Percentiles rank a stretch among this genome's conserved stretches.
phyloP scores from a whole-genome alignment of 768 basidiomycete species.

The Tylopilus felleus region DNA sequence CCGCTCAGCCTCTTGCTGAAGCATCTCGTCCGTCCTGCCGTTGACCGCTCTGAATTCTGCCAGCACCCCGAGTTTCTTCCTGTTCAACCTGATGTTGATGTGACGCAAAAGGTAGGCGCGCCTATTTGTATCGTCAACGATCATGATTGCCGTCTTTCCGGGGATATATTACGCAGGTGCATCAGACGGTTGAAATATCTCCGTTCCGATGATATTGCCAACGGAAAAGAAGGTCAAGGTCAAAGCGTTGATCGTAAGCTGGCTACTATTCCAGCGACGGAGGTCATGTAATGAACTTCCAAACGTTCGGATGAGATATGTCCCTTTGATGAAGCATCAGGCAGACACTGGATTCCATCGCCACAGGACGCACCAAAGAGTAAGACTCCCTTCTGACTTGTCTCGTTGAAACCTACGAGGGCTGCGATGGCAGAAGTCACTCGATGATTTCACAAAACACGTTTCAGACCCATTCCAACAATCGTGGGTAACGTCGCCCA shows the following conservation, averaged over 20 bases:
- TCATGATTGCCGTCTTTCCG: constrained; percentile 1
- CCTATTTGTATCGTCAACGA: background rate
- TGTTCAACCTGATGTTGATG: constrained; percentile 25
- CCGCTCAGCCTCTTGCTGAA: constrained; percentile 6
- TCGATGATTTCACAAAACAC: too few species aligned
- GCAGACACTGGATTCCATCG: background rate
- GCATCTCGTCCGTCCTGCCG: constrained; percentile 16
- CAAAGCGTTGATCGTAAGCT: constrained; percentile 21
- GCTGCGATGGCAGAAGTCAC: too few species aligned
- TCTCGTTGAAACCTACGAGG: constrained; percentile 20
- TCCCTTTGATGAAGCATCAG: constrained; percentile 7
- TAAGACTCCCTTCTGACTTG: background rate
- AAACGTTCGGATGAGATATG: constrained; percentile 14
- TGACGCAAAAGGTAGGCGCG: constrained; percentile 13
- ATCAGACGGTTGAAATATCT: constrained; percentile 25
- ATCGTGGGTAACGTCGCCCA: too few species aligned
- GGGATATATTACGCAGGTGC: constrained; percentile 5
- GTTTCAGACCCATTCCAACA: too few species aligned
- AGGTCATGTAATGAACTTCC: background rate
- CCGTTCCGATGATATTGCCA: background rate
- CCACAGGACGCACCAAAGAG: background rate
- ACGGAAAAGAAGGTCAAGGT: constrained; percentile 14
- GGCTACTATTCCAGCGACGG: background rate
- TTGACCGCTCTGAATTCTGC: constrained; percentile 14
- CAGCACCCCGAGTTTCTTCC: constrained; percentile 12